Percentiles rank a stretch among this genome's conserved stretches.
Evolutionary conservation across 805 yeast genomes (phyloP).

Genomic region (Brettanomyces sp.): DNA sequence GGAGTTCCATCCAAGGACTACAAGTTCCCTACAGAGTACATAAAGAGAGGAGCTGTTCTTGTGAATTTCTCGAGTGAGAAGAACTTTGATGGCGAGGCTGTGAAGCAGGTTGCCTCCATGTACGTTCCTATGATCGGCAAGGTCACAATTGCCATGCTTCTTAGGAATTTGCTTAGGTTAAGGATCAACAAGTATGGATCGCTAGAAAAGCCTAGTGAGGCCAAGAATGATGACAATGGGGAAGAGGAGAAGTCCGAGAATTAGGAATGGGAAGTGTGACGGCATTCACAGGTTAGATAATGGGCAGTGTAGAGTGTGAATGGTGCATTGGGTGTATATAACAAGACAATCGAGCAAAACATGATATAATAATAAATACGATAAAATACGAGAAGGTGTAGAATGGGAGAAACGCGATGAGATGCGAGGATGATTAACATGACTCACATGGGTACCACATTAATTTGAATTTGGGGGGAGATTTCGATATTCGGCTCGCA

Average conservation of each 20-base stretch:
- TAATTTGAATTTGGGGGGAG: too few relatives aligned
- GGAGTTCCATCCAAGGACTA: constrained; percentile 85
- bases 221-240: not conserved
- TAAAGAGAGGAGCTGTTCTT: constrained; percentile 82
- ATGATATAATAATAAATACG: too few relatives aligned
- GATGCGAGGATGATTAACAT: too few relatives aligned
- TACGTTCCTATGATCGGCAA: constrained; percentile 96
- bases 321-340: too few relatives aligned
- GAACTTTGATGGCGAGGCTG: constrained; percentile 73
- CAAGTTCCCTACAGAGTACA: constrained; percentile 75
- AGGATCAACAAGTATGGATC: constrained; percentile 46
- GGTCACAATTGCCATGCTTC: constrained; percentile 89
- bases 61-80: constrained; percentile 84
- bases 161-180: constrained; percentile 80
- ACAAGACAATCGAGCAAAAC: too few relatives aligned
- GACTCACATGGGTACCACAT: too few relatives aligned
- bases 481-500: too few relatives aligned
- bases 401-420: too few relatives aligned
- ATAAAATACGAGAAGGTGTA: too few relatives aligned
- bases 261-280: too few relatives aligned
- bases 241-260: not conserved
- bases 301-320: too few relatives aligned
- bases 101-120: constrained; percentile 78
- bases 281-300: too few relatives aligned
- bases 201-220: not conserved